phyloP scores from a whole-genome alignment of 139 green algal species.

The Coccomyxa sp. region DNA sequence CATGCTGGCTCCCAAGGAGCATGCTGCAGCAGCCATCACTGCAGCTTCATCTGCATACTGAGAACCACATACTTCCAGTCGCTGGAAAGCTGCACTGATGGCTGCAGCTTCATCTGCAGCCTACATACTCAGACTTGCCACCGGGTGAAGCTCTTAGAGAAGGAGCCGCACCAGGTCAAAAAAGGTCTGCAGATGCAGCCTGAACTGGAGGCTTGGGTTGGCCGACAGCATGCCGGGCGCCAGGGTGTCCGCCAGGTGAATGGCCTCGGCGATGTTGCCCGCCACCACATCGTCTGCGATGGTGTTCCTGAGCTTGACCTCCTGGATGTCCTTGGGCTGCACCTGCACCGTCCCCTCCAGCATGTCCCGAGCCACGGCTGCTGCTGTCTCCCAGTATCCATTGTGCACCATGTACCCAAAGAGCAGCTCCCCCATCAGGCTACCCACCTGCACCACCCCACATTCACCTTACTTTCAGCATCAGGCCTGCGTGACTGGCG shows the following conservation, averaged over 20 bases:
- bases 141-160: background rate
- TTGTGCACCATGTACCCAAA: slow-evolving; percentile 69
- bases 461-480: too few species aligned
- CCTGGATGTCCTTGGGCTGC: slow-evolving; percentile 13
- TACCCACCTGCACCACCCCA: background rate
- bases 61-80: too few species aligned
- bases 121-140: background rate
- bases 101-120: too few species aligned
- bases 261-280: slow-evolving; percentile 24
- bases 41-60: too few species aligned
- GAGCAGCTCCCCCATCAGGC: slow-evolving; percentile 44
- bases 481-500: too few species aligned
- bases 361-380: slow-evolving; percentile 49
- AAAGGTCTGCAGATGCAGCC: slow-evolving; percentile 61
- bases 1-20: too few species aligned
- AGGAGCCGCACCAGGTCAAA: slow-evolving; percentile 46
- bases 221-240: slow-evolving; percentile 40
- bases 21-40: too few species aligned
- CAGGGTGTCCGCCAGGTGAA: slow-evolving; percentile 23
- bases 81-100: too few species aligned
- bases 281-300: slow-evolving; percentile 3
- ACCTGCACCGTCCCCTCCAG: slow-evolving; percentile 30
- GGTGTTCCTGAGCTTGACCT: background rate
- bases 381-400: slow-evolving; percentile 49
- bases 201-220: slow-evolving; percentile 46